Percentiles rank a stretch among this genome's conserved stretches.
Conservation (phyloP, 345 rosid species). For the Sapria himalayana region DNA sequence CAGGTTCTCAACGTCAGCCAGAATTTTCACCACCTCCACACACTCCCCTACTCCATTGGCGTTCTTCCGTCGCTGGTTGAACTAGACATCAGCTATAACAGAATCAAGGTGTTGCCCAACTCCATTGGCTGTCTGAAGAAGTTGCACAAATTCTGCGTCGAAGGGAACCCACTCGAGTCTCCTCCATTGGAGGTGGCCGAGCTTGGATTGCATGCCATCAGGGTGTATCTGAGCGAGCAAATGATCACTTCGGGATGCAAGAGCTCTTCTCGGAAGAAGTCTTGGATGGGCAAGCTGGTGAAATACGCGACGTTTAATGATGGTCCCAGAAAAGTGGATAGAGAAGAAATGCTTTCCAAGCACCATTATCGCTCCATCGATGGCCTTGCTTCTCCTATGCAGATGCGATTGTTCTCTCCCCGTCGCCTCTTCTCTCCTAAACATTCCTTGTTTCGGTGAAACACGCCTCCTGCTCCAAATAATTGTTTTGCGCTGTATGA, state of each 20-base stretch:
- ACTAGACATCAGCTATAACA: constrained; percentile 64
- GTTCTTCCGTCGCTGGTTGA: constrained; percentile 54
- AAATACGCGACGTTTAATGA: constrained; percentile 40
- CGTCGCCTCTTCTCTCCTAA: constrained; percentile 50
- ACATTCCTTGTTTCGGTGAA: too few relatives aligned
- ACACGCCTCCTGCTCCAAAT: too few relatives aligned
- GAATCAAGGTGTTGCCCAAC: constrained; percentile 36
- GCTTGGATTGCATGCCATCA: constrained; percentile 34
- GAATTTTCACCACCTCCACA: constrained; percentile 50
- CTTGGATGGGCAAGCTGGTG: constrained; percentile 52
- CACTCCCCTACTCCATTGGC: constrained; percentile 44
- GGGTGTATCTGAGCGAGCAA: constrained; percentile 43
- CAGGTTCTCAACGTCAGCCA: constrained; percentile 64
- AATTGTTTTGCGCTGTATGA: too few relatives aligned
- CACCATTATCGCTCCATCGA: constrained; percentile 31
- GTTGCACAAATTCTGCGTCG: constrained; percentile 39
- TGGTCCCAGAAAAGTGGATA: constrained; percentile 7
- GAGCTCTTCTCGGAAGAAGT: constrained; percentile 28
- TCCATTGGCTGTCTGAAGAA: constrained; percentile 59
- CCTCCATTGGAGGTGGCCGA: constrained; percentile 56
- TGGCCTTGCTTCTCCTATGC: constrained; percentile 33
- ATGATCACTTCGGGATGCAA: constrained; percentile 25
- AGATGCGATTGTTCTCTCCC: constrained; percentile 49
- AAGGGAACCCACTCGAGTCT: constrained; percentile 67
- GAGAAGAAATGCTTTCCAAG: constrained; percentile 25